Base-by-base conservation (phyloP, 306 rosid genomes). In the Rosa lucieae region DNA sequence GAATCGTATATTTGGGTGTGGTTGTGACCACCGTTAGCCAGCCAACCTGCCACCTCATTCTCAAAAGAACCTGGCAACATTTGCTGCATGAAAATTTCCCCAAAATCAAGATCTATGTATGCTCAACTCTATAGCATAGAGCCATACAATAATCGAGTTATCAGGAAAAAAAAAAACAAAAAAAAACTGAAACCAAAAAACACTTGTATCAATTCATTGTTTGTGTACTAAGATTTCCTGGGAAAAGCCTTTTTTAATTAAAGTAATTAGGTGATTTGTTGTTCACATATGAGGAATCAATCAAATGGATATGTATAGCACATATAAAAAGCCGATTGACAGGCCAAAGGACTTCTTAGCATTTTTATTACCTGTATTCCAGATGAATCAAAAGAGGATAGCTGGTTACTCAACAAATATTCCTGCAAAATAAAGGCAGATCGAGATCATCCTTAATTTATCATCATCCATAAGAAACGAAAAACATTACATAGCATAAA, bases 341-440 rank as follows among this genome's bases (percentile, higher is more conserved):
- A 56, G 29, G 63, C 26, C 11, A 8, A n/a, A 56, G 63, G 6
- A 23, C 39, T 61, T 61, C 15, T 61, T 9, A n/a, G 53, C 14
- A 77, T 32, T 79, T 75, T 14, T 48, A 4, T 67, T 88, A 89
- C 96, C 90, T 82, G 88, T 55, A 89, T 79, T 42, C 84, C 77
- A 12, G 93, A 85, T 55, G 90, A 83, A 74, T 91, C 96, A 70
- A 85, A 91, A 0, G 93, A 71, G 68, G 92, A 86, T 12, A 89
- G 58, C 20, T 86, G 92, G 39, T 86, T 86, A 76, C 82, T 91
- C 83, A 86, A 65, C 78, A 91, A 71, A 78, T 81, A 83, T 68
- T 87, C 93, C 92, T 91, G 76, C 81, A 86, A 71, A 26, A 71
- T 43, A 7, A 69, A 75, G 37, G 21, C 1, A 74, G n/a, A 12